A percentile compares a stretch with the other conserved stretches of the same genome.
phyloP scores from a whole-genome alignment of 768 basidiomycete genomes.

The Galerina sulciceps region DNA sequence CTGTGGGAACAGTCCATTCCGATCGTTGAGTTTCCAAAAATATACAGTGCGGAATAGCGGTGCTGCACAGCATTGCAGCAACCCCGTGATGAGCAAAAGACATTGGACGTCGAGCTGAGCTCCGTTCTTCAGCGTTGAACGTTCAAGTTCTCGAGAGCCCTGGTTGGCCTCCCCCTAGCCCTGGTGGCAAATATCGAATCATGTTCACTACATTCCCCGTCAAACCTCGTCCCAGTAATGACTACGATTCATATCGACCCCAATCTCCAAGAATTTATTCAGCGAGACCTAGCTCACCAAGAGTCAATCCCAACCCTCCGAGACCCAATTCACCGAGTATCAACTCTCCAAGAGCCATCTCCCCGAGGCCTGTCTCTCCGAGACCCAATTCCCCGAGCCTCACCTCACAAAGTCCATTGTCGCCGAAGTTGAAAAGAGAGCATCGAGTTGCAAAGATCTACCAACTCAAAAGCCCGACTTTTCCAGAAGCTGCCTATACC shows the following conservation, averaged over 20 bases:
- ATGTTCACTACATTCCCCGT: constrained; percentile 27
- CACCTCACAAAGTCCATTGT: constrained; percentile 3
- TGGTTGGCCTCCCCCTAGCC: constrained; percentile 29
- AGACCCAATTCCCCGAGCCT: constrained; percentile 9
- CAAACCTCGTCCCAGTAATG: constrained; percentile 14
- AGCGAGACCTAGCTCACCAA: neutral
- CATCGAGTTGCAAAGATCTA: constrained; percentile 26
- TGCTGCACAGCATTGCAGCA: constrained; percentile 6
- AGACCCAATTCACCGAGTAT: constrained; percentile 2
- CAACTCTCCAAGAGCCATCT: constrained; percentile 7
- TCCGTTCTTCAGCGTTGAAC: constrained; percentile 21
- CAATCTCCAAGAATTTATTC: constrained; percentile 7
- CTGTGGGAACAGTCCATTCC: too few relatives aligned
- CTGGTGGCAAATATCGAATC: constrained; percentile 28
- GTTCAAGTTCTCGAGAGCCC: constrained; percentile 23
- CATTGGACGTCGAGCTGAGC: constrained; percentile 2
- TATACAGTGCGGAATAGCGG: neutral
- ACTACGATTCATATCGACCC: constrained; percentile 9
- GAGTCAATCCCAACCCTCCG: constrained; percentile 9
- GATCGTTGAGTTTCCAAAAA: too few relatives aligned
- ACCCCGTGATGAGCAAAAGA: neutral
- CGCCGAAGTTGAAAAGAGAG: constrained; percentile 18
- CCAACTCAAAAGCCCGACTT: constrained; percentile 20
- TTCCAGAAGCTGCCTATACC: constrained; percentile 18
- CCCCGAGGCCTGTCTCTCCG: constrained; percentile 2